phyloP scores from a whole-genome alignment of 2,329 filamentous ascomycete genomes.

The Stagonosporopsis tanaceti region DNA sequence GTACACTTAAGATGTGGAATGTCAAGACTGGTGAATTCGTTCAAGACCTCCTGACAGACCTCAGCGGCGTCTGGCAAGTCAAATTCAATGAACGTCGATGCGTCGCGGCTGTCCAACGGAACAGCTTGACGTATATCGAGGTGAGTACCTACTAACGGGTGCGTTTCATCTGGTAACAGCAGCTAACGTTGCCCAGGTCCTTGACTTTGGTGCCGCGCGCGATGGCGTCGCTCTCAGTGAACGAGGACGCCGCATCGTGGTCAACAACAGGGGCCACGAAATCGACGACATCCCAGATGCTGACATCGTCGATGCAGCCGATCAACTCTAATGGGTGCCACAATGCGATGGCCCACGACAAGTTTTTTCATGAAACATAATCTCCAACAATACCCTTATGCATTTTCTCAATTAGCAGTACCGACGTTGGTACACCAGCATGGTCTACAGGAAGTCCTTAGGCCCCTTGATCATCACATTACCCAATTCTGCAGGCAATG shows the following conservation, averaged over 20 bases:
- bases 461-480: conserved; percentile 8
- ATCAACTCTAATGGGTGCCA: conserved; percentile 29
- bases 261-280: conserved; percentile 52
- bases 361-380: conserved; percentile 26
- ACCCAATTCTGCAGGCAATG: background rate
- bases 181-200: conserved; percentile 70
- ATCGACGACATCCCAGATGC: conserved; percentile 46
- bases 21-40: conserved; percentile 90
- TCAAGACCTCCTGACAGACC: conserved; percentile 88
- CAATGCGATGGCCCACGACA: background rate
- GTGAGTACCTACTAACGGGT: conserved; percentile 48
- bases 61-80: conserved; percentile 98
- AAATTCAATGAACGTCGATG: conserved; percentile 96
- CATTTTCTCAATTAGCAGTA: conserved; percentile 16
- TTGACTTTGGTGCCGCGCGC: conserved; percentile 93
- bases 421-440: conserved; percentile 12
- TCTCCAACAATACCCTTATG: conserved; percentile 43
- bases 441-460: conserved; percentile 5
- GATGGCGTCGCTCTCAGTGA: conserved; percentile 82
- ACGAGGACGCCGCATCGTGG: conserved; percentile 77
- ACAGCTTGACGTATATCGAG: conserved; percentile 93
- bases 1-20: conserved; percentile 99
- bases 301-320: conserved; percentile 38
- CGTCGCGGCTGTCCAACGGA: conserved; percentile 93
- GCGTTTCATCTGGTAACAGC: background rate